These are phyloP conservation scores for Hygrophila difformis DNA, from an alignment of 257 asterid species.

Conservation along the genomic window DNA sequence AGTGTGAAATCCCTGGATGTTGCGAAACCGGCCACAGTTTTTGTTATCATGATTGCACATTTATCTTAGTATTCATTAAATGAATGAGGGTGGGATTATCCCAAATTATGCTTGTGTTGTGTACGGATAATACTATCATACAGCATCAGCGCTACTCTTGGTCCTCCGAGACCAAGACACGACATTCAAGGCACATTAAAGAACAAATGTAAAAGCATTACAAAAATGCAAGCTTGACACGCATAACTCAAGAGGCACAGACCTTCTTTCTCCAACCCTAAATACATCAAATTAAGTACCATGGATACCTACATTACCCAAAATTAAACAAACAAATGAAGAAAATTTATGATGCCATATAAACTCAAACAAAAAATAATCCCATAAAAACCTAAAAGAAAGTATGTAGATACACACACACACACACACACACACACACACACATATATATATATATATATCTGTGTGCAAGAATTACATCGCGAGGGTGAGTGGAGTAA, in stretches of 20 bases:
- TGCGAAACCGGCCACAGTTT: too few species aligned
- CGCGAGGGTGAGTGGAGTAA: constrained; percentile 83
- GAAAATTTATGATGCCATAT: background rate
- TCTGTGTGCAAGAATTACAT: constrained; percentile 33
- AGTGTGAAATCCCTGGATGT: too few species aligned
- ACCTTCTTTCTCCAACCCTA: background rate
- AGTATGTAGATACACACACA: too few species aligned
- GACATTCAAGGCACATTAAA: background rate
- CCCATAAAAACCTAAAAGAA: background rate
- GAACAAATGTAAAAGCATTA: background rate
- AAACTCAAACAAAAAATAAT: constrained; percentile 5
- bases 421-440: too few species aligned
- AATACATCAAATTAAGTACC: constrained; percentile 5
- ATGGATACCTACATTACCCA: background rate
- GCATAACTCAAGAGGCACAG: background rate
- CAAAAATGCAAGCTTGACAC: background rate
- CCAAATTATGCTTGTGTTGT: too few species aligned
- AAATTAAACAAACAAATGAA: background rate
- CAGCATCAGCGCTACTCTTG: too few species aligned
- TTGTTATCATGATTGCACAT: too few species aligned
- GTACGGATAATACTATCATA: too few species aligned
- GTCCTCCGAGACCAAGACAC: too few species aligned
- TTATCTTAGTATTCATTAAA: too few species aligned
- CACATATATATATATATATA: too few species aligned
- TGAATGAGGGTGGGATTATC: too few species aligned